Percentiles rank a stretch among this genome's conserved stretches.
phyloP scores from a whole-genome alignment of 1,284 basidiomycete genomes.

The Rhodotorula sp. region DNA sequence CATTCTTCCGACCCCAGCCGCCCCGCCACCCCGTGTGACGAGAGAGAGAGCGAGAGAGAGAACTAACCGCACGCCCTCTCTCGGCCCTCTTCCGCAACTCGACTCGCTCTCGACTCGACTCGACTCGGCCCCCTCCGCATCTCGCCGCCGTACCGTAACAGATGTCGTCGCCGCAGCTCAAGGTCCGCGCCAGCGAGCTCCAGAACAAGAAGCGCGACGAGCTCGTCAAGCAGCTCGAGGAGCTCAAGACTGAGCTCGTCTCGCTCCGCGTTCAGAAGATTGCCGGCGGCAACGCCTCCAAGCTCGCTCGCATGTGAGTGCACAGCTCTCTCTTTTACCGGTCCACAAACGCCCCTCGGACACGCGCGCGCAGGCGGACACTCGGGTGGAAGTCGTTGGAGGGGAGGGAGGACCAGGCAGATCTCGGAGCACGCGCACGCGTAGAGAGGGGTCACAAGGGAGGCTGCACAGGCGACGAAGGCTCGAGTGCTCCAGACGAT shows the following conservation, averaged over 20 bases:
- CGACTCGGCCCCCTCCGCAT: not conserved
- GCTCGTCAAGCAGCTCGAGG: conserved; percentile 88
- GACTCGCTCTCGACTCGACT: not conserved
- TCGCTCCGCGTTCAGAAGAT: conserved; percentile 86
- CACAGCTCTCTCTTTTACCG: not conserved
- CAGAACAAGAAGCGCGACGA: conserved; percentile 55
- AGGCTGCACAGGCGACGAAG: no score
- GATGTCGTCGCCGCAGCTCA: conserved; percentile 38
- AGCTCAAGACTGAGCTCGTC: conserved; percentile 95
- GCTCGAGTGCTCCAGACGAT: no score
- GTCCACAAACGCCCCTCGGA: not conserved
- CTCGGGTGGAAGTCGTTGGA: not conserved
- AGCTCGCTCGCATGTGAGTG: conserved; percentile 94
- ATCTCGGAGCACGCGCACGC: no score
- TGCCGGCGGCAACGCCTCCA: conserved; percentile 90
- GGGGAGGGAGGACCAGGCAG: not conserved
- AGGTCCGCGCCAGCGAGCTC: conserved; percentile 42
- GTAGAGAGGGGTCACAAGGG: no score
- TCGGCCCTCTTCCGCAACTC: not conserved
- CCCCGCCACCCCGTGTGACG: no score
- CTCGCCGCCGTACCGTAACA: not conserved
- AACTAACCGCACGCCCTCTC: not conserved
- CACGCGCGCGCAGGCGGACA: not conserved
- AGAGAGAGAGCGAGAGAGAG: not conserved
- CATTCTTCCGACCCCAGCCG: no score